Evolutionary conservation across 1,284 basidiomycete genomes (phyloP), one percentile per base, ranked within the genome.

Genomic region (Cryptococcus jaspeensis): DNA sequence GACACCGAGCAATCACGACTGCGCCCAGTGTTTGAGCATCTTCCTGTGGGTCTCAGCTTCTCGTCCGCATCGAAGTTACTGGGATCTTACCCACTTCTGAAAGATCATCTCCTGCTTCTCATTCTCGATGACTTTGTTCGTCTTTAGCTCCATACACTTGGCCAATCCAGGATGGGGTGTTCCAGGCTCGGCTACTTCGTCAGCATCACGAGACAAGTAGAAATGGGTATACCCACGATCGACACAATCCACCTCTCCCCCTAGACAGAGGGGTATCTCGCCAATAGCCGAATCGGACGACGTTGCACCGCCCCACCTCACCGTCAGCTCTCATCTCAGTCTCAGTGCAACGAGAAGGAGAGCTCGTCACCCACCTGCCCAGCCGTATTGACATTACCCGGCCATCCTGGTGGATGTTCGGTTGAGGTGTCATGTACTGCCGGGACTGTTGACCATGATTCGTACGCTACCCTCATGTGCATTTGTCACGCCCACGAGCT

Each of bases 161-260:
- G 60, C 56, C 43, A 76, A 67, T 1, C 74, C 74, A 3, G 74
- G 74, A 61, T 76, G 64, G 1, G 64, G 60, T 20, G 40, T 38
- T 18, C 65, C 60, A 41, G 49, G 42, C 18, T 58, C 54, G 3
- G 64, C 69, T 68, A n/a, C n/a, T 50, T 45, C 11, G 49, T 37
- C 48, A 12, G n/a, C n/a, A n/a, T n/a, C n/a, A n/a, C n/a, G n/a
- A n/a, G n/a, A n/a, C n/a, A n/a, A n/a, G n/a, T n/a, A n/a, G n/a
- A n/a, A 9, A 42, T 6, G 5, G 11, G 11, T 1, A n/a, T 8
- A 66, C 82, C 59, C 58, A 90, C 89, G 87, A 70, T 85, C 80
- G 16, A 95, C 87, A 68, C 94, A 97, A 74, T 98, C 94, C 1
- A 97, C 94, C 76, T 98, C 94, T 13, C 95, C 95, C 0, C 93